phyloP scores from a whole-genome alignment of 2,329 filamentous ascomycete genomes.

The Aspergillus sp. region DNA sequence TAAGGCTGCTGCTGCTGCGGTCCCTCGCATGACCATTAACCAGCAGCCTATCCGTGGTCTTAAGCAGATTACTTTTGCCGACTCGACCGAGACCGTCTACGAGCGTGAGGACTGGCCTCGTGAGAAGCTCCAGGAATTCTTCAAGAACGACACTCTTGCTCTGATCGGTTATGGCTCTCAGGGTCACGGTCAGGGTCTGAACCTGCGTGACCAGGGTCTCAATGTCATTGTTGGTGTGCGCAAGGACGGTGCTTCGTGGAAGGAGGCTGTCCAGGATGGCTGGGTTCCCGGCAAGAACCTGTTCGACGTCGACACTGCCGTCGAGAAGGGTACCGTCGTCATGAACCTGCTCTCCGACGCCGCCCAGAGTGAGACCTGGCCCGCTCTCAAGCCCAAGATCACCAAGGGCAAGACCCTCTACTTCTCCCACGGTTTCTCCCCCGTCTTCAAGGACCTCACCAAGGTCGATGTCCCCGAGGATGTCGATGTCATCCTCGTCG shows the following conservation, averaged over 20 bases:
- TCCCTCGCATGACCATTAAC: slow-evolving; percentile 40
- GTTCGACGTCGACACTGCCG: slow-evolving; percentile 96
- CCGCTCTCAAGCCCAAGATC: slow-evolving; percentile 93
- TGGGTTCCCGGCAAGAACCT: slow-evolving; percentile 99
- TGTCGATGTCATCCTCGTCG: slow-evolving; percentile 98
- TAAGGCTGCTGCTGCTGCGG: slow-evolving; percentile 29
- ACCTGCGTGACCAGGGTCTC: slow-evolving; percentile 98
- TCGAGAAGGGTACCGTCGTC: slow-evolving; percentile 84
- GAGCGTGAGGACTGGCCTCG: slow-evolving; percentile 98
- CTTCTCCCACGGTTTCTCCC: slow-evolving; percentile 99
- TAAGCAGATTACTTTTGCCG: slow-evolving; percentile 99
- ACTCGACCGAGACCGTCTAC: slow-evolving; percentile 88
- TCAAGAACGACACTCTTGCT: slow-evolving; percentile 99
- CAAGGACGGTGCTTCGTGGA: slow-evolving; percentile 97
- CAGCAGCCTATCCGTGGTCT: slow-evolving; percentile 60
- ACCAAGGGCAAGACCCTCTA: slow-evolving; percentile 99
- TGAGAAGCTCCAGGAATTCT: slow-evolving; percentile 99
- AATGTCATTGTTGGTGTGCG: slow-evolving; percentile 99
- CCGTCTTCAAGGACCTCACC: slow-evolving; percentile 99
- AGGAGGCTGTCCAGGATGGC: slow-evolving; percentile 93
- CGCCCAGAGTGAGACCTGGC: slow-evolving; percentile 98
- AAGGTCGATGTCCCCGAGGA: slow-evolving; percentile 94
- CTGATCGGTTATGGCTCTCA: slow-evolving; percentile 98
- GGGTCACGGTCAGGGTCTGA: slow-evolving; percentile 97
- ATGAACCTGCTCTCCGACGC: slow-evolving; percentile 99